phyloP scores from a whole-genome alignment of 2,329 filamentous ascomycete genomes.

The Epichloe coenophiala region DNA sequence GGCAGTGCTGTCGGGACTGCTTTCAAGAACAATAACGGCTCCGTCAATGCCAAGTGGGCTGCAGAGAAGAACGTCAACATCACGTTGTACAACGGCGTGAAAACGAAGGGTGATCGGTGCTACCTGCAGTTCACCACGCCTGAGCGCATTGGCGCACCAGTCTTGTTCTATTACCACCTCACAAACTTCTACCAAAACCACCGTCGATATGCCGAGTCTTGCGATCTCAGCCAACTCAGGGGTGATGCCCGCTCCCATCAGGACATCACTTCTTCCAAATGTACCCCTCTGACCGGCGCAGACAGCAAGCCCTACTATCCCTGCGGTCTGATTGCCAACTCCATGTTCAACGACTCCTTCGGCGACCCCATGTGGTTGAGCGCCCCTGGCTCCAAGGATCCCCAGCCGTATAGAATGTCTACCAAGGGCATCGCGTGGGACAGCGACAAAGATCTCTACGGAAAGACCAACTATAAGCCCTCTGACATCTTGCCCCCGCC shows the following conservation, averaged over 20 bases:
- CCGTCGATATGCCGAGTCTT: conserved; percentile 84
- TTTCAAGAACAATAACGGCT: conserved; percentile 48
- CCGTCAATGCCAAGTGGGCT: conserved; percentile 28
- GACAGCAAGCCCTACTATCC: conserved; percentile 67
- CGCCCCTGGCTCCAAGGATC: conserved; percentile 17
- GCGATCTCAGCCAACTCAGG: conserved; percentile 68
- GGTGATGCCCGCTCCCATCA: conserved; percentile 48
- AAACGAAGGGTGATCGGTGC: conserved; percentile 42
- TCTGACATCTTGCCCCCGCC: conserved; percentile 65
- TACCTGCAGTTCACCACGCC: conserved; percentile 67
- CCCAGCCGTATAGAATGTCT: conserved; percentile 57
- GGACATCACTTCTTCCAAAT: conserved; percentile 55
- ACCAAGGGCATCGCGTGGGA: conserved; percentile 74
- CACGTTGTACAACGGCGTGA: conserved; percentile 24
- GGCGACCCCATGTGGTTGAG: conserved; percentile 49
- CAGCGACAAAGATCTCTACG: conserved; percentile 71
- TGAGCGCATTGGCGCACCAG: conserved; percentile 63
- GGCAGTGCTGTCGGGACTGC: conserved; percentile 45
- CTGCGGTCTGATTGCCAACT: conserved; percentile 93
- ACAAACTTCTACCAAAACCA: conserved; percentile 99
- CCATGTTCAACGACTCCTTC: conserved; percentile 91
- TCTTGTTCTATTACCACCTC: conserved; percentile 88
- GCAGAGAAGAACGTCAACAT: conserved; percentile 26
- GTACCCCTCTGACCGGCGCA: conserved; percentile 55
- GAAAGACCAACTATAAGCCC: conserved; percentile 49